These are phyloP conservation scores for Capronia coronata DNA, from an alignment of 2,329 filamentous ascomycete genomes.

Conservation along the genomic window DNA sequence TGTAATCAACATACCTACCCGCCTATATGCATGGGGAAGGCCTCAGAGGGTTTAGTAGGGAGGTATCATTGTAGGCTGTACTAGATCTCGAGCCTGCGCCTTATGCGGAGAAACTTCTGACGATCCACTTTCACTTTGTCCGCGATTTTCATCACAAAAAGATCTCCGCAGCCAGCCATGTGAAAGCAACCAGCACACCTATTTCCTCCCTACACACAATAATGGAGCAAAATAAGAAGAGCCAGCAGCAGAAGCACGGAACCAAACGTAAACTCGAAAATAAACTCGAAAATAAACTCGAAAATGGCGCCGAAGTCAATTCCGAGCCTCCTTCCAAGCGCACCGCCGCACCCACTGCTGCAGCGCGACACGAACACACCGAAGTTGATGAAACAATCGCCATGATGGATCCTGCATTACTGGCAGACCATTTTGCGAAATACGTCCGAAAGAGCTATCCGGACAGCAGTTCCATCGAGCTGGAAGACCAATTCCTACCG, in stretches of 20 bases:
- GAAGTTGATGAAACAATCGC: slow-evolving; percentile 65
- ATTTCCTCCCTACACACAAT: neutral
- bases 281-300: neutral
- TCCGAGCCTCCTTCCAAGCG: slow-evolving; percentile 10
- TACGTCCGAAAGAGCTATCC: slow-evolving; percentile 62
- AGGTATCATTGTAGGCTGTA: too few species aligned
- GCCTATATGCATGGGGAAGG: too few species aligned
- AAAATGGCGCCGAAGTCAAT: slow-evolving; percentile 2
- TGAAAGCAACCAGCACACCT: neutral
- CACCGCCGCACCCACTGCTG: neutral
- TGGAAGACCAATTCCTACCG: slow-evolving; percentile 73
- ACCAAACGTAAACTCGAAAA: slow-evolving; percentile 10
- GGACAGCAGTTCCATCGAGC: slow-evolving; percentile 74
- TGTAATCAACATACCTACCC: too few species aligned
- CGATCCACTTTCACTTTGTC: neutral
- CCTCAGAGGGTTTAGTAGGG: too few species aligned
- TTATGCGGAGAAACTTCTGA: neutral
- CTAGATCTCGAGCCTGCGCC: neutral
- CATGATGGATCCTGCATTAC: slow-evolving; percentile 71
- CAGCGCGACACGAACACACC: slow-evolving; percentile 2
- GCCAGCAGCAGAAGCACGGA: neutral
- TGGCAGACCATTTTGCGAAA: slow-evolving; percentile 80
- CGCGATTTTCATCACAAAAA: neutral
- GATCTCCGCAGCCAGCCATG: neutral
- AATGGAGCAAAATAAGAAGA: neutral